phyloP scores from a whole-genome alignment of 768 basidiomycete genomes.

The Xerocomellus intermedius region DNA sequence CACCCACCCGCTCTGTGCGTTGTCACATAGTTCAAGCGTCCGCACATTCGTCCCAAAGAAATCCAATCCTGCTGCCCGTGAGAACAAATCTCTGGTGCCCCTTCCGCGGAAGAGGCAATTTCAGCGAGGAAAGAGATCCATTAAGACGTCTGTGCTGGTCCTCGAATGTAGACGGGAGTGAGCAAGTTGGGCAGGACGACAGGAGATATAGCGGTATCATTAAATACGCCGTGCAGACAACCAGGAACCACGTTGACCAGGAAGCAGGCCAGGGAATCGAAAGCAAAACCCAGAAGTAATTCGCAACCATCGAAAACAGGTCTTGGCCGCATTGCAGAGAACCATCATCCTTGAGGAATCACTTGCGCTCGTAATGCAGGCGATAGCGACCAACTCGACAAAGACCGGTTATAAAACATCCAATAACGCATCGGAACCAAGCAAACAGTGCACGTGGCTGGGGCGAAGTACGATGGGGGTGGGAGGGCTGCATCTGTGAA shows the following conservation, averaged over 20 bases:
- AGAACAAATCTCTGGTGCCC: slow-evolving; percentile 59
- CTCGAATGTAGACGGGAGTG: slow-evolving; percentile 15
- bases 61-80: slow-evolving; percentile 38
- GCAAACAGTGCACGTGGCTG: slow-evolving; percentile 40
- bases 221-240: slow-evolving; percentile 5
- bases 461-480: slow-evolving; percentile 18
- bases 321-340: slow-evolving; percentile 31
- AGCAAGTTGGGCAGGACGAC: slow-evolving; percentile 10
- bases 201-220: slow-evolving; percentile 11
- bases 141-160: slow-evolving; percentile 10
- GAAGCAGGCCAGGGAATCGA: slow-evolving; percentile 25
- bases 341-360: not conserved
- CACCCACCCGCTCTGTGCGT: slow-evolving; percentile 22
- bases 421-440: slow-evolving; percentile 28
- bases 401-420: slow-evolving; percentile 19
- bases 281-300: slow-evolving; percentile 18
- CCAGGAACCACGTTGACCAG: slow-evolving; percentile 6
- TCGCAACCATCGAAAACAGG: slow-evolving; percentile 21
- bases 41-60: slow-evolving; percentile 21
- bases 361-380: not conserved
- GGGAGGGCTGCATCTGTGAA: slow-evolving; percentile 22
- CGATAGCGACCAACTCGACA: slow-evolving; percentile 7
- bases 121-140: slow-evolving; percentile 26
- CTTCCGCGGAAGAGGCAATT: slow-evolving; percentile 45
- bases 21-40: slow-evolving; percentile 8